These are phyloP conservation scores for Pisolithus tinctorius DNA, from an alignment of 768 basidiomycete species.

Conservation along the genomic window DNA sequence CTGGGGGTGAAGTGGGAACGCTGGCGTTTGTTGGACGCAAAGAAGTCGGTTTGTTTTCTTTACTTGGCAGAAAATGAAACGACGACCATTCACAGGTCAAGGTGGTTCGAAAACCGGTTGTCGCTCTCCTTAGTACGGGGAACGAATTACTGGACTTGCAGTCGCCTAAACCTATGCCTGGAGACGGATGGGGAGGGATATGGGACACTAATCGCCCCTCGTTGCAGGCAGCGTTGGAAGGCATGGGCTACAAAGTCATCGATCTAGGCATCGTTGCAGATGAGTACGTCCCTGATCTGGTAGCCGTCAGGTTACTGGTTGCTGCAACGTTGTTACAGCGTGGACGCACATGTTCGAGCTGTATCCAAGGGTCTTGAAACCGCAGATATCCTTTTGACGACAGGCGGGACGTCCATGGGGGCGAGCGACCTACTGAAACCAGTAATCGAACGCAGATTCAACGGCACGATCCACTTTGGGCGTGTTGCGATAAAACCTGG, in stretches of 20 bases:
- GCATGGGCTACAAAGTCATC: conserved; percentile 68
- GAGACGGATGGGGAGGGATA: conserved; percentile 58
- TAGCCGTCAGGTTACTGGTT: not conserved
- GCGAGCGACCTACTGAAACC: conserved; percentile 83
- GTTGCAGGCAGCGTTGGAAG: conserved; percentile 58
- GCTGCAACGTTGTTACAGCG: conserved; percentile 27
- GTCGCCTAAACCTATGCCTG: conserved; percentile 25
- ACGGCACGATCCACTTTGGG: conserved; percentile 79
- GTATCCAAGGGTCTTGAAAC: conserved; percentile 49
- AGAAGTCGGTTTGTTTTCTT: conserved; percentile 39
- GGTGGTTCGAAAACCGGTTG: conserved; percentile 64
- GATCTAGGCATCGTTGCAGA: conserved; percentile 81
- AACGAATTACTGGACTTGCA: conserved; percentile 73
- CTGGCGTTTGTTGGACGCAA: conserved; percentile 71
- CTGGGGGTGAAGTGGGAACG: conserved; percentile 82
- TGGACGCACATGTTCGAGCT: conserved; percentile 50
- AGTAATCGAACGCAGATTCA: conserved; percentile 72
- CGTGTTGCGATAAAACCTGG: conserved; percentile 79
- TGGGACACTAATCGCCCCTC: conserved; percentile 87
- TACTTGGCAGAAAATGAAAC: not conserved
- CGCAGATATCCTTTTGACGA: conserved; percentile 76
- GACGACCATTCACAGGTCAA: conserved; percentile 41
- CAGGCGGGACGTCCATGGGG: conserved; percentile 91
- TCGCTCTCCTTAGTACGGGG: conserved; percentile 81
- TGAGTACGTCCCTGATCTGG: conserved; percentile 36